Base-by-base conservation (phyloP, 176 grass and related monocot genomes). In the Musa itinerans region DNA sequence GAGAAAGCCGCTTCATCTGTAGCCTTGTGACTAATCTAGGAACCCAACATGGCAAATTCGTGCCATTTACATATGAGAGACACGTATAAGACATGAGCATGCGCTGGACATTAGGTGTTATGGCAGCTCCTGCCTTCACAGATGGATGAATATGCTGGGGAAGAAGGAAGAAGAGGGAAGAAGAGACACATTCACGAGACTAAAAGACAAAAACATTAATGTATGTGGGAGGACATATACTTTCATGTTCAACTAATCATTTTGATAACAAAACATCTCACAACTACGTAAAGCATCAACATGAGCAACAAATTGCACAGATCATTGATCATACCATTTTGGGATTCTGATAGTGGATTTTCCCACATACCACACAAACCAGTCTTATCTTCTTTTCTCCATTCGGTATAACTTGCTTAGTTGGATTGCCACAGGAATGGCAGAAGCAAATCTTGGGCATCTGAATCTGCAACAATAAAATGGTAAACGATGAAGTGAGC, bases 271-370 rank as follows among this genome's bases (percentile, higher is more conserved):
- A 71, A 50, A 22, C 16, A 11, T 51, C 1, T 16, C 1, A 23
- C 7, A 29, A 43, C 34, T 25, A 61, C 61, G 20, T 69, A 20
- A 19, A 71, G 58, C 22, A 68, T 24, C 25, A 65, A 74, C n/a
- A 34, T 59, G 72, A 26, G 50, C 52, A 48, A 16, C 26, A 64
- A 79, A 50, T 53, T 69, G 12, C 29, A 20, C 10, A 63, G 27
- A 25, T 50, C 76, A 3, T 80, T 54, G 25, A 19, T 0, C 58
- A 21, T 92, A 99, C 95, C 95, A 99, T 99, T 89, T 94, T 94
- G 6, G 95, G 95, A 70, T 99, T 99, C 25, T 94, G 91, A 43
- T 94, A 99, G 81, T 99, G 95, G 50, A 99, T 86, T 84, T 84
- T 92, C 53, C 82, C 91, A 79, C 95, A 99, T 29, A 84, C 83